These are phyloP conservation scores for Monosporozyma unispora DNA, from an alignment of 805 yeast genomes.

Conservation along the genomic window DNA sequence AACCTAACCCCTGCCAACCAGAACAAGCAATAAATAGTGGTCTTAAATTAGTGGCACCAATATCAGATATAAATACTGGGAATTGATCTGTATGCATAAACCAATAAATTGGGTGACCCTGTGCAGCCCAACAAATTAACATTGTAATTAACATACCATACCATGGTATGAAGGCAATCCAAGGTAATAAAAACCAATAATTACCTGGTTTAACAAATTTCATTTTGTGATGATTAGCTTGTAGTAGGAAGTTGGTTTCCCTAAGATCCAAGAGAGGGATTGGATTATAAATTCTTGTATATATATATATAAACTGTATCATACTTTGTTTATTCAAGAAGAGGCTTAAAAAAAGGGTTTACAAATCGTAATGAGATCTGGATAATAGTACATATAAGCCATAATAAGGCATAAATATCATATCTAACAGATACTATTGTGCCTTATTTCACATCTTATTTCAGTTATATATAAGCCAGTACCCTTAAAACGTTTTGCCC, in stretches of 20 bases:
- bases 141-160: conserved; percentile 85
- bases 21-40: conserved; percentile 77
- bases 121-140: conserved; percentile 66
- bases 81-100: conserved; percentile 40
- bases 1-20: conserved; percentile 69
- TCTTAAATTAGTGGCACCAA: conserved; percentile 80
- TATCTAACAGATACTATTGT: too few relatives aligned
- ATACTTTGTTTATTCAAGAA: too few relatives aligned
- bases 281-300: too few relatives aligned
- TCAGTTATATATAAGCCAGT: too few relatives aligned
- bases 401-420: too few relatives aligned
- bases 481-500: too few relatives aligned
- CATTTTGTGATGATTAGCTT: neutral
- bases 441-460: too few relatives aligned
- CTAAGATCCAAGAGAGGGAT: too few relatives aligned
- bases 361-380: too few relatives aligned
- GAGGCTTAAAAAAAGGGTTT: too few relatives aligned
- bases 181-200: conserved; percentile 50
- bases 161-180: conserved; percentile 65
- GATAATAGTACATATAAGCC: too few relatives aligned
- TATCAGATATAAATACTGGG: conserved; percentile 70
- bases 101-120: conserved; percentile 65
- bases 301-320: too few relatives aligned
- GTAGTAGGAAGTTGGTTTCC: neutral
- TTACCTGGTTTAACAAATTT: conserved; percentile 28